Base-by-base conservation (phyloP, 2,329 filamentous ascomycete genomes). In the Hirsutella rhossiliensis region DNA sequence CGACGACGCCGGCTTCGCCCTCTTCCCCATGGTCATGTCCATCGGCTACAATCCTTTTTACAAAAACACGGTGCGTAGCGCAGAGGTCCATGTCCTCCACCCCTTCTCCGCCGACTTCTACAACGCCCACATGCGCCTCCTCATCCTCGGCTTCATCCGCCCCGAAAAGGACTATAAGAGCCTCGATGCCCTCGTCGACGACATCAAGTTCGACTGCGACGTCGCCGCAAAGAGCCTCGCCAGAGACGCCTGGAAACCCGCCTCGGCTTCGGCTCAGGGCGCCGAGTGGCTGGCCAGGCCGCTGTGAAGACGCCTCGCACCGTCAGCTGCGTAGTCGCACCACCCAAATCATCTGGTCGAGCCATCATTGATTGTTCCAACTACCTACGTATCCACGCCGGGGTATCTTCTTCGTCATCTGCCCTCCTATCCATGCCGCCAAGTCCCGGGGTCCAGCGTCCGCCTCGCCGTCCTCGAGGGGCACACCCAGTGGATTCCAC, bases 41-140 rank as follows among this genome's bases (percentile, higher is more conserved):
- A 90, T 96, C 52, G 92, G 92, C 38, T 97, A 89, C 75, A 98
- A 97, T 65, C 92, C 92, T 0, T 97, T 89, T 67, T 98, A 95
- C 75, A 88, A 89, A 62, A 97, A 98, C 72, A 81, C 75, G 5
- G 79, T 86, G 40, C 81, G 87, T 49, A 87, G 78, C 49, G 88
- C 92, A 58, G 88, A 95, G 72, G 88, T 94, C 45, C 88, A 95
- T 66, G 76, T 98, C 44, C 75, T 98, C 63, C 81, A 87, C 57
- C 62, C 71, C 38, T 94, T 96, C 61, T 62, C 66, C 2, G 67
- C 72, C 34, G 88, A 97, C 60, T 98, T 98, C 61, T 97, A 97
- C 66, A 85, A 77, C 49, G 76, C 75, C 5, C 76, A 79, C 52
- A 83, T 97, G 71, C 81, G 87, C 37, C 68, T 97, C 15, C 63